A percentile compares a stretch with the other conserved stretches of the same genome.
Evolutionary conservation across 371 early-diverging fungal species (phyloP).

Genomic region (Circinella minor): DNA sequence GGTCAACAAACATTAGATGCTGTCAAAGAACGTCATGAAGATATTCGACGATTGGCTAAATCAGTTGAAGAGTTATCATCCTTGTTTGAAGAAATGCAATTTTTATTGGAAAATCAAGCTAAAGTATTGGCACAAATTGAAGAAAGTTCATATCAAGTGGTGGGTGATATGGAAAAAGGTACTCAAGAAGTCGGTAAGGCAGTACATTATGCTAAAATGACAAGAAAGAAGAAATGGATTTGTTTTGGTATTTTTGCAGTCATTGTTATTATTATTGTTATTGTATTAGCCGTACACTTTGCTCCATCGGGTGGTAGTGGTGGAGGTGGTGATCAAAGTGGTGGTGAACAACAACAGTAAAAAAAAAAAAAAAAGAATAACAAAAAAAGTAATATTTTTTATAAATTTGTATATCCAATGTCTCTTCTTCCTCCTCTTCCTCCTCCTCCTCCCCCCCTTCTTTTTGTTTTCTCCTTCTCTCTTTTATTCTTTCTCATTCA

Average conservation of each 20-base stretch:
- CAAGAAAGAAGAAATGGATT: slow-evolving; percentile 56
- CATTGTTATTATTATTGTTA: slow-evolving; percentile 49
- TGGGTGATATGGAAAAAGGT: slow-evolving; percentile 40
- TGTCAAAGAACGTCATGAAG: slow-evolving; percentile 56
- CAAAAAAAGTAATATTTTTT: neutral
- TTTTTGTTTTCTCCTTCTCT: neutral
- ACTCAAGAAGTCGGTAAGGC: slow-evolving; percentile 39
- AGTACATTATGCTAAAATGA: slow-evolving; percentile 35
- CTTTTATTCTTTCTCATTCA: neutral
- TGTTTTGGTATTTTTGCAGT: slow-evolving; percentile 47
- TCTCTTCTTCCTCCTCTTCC: neutral
- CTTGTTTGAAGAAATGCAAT: slow-evolving; percentile 53
- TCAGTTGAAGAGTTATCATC: slow-evolving; percentile 49
- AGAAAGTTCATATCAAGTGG: slow-evolving; percentile 38
- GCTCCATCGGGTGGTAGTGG: slow-evolving; percentile 21
- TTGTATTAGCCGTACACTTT: slow-evolving; percentile 39
- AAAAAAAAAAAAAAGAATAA: neutral
- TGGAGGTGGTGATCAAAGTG: slow-evolving; percentile 12
- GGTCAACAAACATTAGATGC: slow-evolving; percentile 52
- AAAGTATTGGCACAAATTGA: slow-evolving; percentile 49
- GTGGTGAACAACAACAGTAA: neutral
- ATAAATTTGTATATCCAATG: neutral
- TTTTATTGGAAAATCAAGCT: slow-evolving; percentile 44
- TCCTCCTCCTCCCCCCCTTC: neutral
- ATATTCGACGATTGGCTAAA: slow-evolving; percentile 48